Percentiles rank a stretch among this genome's conserved stretches.
Evolutionary conservation across 805 yeast species (phyloP).

Genomic region (Wickerhamomyces strasburgensis): DNA sequence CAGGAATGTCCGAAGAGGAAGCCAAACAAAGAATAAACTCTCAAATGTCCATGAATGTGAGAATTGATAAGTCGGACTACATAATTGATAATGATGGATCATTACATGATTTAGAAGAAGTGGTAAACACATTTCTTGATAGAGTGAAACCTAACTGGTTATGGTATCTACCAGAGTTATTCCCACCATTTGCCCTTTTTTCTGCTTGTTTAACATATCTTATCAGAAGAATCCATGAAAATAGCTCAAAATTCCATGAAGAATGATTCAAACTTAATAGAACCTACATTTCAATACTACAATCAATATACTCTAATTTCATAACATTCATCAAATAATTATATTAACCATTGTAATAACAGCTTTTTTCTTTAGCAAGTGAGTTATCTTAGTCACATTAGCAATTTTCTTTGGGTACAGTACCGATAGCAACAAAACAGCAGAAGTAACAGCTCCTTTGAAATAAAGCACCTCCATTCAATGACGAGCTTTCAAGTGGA

Average conservation of each 20-base stretch:
- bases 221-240: constrained; percentile 6
- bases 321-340: too few species aligned
- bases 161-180: constrained; percentile 29
- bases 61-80: constrained; percentile 55
- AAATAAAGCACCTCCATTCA: too few species aligned
- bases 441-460: too few species aligned
- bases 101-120: constrained; percentile 36
- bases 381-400: too few species aligned
- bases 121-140: constrained; percentile 37
- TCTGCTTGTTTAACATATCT: constrained; percentile 11
- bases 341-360: too few species aligned
- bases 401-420: too few species aligned
- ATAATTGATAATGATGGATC: constrained; percentile 59
- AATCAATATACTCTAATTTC: neutral
- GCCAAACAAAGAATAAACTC: constrained; percentile 66
- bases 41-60: constrained; percentile 65
- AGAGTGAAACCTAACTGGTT: constrained; percentile 34
- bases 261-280: neutral
- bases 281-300: neutral
- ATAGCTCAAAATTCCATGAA: neutral
- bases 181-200: constrained; percentile 37
- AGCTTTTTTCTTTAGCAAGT: too few species aligned
- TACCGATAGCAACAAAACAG: too few species aligned
- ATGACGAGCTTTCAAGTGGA: too few species aligned
- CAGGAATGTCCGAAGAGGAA: constrained; percentile 58